Evolutionary conservation across 2,329 filamentous ascomycete species (phyloP), one percentile per base, ranked within the genome.

Genomic region (Fusarium sulawesiense): DNA sequence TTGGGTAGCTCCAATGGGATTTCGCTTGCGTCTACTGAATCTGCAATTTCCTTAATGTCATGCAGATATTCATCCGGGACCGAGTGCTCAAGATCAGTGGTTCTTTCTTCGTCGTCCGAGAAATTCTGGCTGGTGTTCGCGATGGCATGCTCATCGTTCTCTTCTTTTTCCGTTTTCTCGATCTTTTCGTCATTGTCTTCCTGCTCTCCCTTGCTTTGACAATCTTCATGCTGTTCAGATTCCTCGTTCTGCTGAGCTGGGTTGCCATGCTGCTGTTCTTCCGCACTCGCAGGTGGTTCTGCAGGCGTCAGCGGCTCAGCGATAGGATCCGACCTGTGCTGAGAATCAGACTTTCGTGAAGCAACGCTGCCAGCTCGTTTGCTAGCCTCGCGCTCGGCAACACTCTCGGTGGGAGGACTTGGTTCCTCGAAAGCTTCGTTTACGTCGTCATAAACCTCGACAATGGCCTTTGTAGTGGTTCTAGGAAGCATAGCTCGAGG

Each of bases 401-500:
- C 46, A 29, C 67, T 89, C 56, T 93, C 91, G 45, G 46, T 27
- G n/a, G 66, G 62, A 1, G 70, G 73, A 21, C 89, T 89, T 51
- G 88, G 88, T 76, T 97, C 94, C 72, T 94, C 92, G 13, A 98
- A 94, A 21, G 97, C 96, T 79, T 98, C 94, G 60, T 94, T 91
- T 7, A 97, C 93, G 78, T 97, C 93, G 72, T 93, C 92, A 78
- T 98, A 99, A 11, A 99, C 94, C 79, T 98, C 93, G 18, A 99
- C 94, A 64, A 97, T 95, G 9, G 96, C 94, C 75, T 94, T 96
- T n/a, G 95, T 97, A 20, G 93, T 94, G 42, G 94, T 93, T 70
- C 96, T 89, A 21, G 96, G 95, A 23, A 89, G 80, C 77, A 95
- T 95, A 1, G 93, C 93, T 66, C 94, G 88, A 16, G 93, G 93